These are phyloP conservation scores for Phytopythium aichiense DNA, from an alignment of 352 stramenopile genomes.

Conservation along the genomic window DNA sequence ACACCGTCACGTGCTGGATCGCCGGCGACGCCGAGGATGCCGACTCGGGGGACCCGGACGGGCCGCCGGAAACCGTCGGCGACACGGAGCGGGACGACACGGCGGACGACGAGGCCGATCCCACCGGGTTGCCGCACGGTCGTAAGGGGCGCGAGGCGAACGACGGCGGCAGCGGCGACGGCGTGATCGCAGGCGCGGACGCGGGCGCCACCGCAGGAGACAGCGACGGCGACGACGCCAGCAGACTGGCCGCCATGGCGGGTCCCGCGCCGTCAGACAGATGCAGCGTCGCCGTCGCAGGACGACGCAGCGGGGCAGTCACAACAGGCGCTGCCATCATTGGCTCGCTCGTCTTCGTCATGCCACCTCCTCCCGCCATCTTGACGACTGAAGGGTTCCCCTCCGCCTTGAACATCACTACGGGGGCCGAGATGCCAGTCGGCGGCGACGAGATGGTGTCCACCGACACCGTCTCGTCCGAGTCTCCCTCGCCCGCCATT, in stretches of 20 bases:
- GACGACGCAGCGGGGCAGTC: slow-evolving; percentile 9
- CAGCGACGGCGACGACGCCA: slow-evolving; percentile 17
- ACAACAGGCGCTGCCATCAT: not conserved
- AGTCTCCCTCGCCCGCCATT: not conserved
- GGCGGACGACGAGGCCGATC: slow-evolving; percentile 29
- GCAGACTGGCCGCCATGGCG: slow-evolving; percentile 7
- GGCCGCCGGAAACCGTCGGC: slow-evolving; percentile 40
- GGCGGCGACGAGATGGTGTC: not conserved
- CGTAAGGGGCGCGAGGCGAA: slow-evolving; percentile 29
- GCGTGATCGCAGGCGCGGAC: not conserved
- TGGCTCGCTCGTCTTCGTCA: not conserved
- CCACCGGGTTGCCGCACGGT: slow-evolving; percentile 46
- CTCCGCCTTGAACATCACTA: not conserved
- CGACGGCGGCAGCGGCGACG: slow-evolving; percentile 12
- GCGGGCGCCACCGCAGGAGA: slow-evolving; percentile 13
- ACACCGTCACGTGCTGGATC: slow-evolving; percentile 68
- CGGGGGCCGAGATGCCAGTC: not conserved
- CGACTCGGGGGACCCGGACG: slow-evolving; percentile 3
- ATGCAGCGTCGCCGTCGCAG: slow-evolving; percentile 9
- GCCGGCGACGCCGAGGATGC: slow-evolving; percentile 23
- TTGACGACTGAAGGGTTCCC: not conserved
- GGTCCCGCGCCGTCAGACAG: slow-evolving; percentile 14
- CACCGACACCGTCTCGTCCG: slow-evolving; percentile 1
- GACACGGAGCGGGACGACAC: slow-evolving; percentile 31
- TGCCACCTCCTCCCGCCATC: not conserved